Evolutionary conservation across 106 monocot species (phyloP), one percentile per base, ranked within the genome.

Genomic region (Acanthochlamys bracteata): DNA sequence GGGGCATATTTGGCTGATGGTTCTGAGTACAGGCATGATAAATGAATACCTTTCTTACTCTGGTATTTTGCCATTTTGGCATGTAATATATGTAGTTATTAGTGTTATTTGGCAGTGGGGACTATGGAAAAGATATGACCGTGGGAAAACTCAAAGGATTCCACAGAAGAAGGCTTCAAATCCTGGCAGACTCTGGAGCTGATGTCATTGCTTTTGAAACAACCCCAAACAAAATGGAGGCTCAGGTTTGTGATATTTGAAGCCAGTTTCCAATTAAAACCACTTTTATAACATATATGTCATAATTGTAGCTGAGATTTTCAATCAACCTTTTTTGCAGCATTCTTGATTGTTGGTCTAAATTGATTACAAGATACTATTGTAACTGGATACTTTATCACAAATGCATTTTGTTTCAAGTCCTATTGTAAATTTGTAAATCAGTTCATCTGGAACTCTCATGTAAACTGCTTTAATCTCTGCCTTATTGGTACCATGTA

Each of bases 1-100:
- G 98, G 98, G 33, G 92, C 98, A 20, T 98, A 85, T 73, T 56
- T 98, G 43, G 98, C 92, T 24, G 92, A 98, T 82, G 98, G 98
- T 55, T 98, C 96, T 58, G 92, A 92, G 56, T 92, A 92, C 51
- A 87, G 84, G 86, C 87, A 41, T 13, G 19, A 24, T 39, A 43
- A 45, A 19, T 21, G 11, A 20, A 40, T 63, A 20, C n/a, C 42
- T 45, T 63, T 45, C 33, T 33, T 33, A 33, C 33, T 3, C 33
- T 6, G 6, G 33, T 33, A 33, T 63, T 20, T 39, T 41, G 7
- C 13, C 42, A 11, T 23, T 63, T 39, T 45, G 20, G 19, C 20
- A 11, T 63, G n/a, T 63, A 7, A 45, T 7, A 21, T 11, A 57
- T 33, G 1, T 26, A 25, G 25, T 59, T 3, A 19, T 55, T 10